Conservation (phyloP, 2,329 filamentous ascomycete species). For the Ampelomyces quisqualis region DNA sequence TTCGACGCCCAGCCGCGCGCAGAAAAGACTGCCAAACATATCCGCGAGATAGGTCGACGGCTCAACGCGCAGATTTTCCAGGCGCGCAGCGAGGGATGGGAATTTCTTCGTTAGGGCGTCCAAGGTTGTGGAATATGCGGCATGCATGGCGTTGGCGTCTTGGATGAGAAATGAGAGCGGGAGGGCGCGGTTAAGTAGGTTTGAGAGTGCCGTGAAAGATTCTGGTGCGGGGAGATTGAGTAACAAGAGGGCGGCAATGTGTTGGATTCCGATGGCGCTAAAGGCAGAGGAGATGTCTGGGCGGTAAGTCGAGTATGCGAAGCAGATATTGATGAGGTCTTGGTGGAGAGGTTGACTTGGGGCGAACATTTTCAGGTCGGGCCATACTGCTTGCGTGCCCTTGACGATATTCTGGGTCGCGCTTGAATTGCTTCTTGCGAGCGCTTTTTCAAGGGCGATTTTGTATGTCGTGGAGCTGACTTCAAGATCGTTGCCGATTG, state of each 20-base stretch:
- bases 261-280: constrained; percentile 67
- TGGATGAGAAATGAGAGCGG: constrained; percentile 73
- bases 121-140: constrained; percentile 68
- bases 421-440: constrained; percentile 54
- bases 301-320: constrained; percentile 79
- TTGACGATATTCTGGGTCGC: constrained; percentile 41
- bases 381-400: constrained; percentile 68
- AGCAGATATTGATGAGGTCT: constrained; percentile 69
- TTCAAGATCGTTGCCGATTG: constrained; percentile 72
- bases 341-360: constrained; percentile 66
- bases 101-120: constrained; percentile 67
- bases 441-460: constrained; percentile 68
- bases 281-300: constrained; percentile 70
- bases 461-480: constrained; percentile 67
- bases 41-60: constrained; percentile 56
- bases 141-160: constrained; percentile 67
- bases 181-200: constrained; percentile 73
- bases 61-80: constrained; percentile 48
- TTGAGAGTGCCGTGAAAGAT: constrained; percentile 71
- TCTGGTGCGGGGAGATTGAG: constrained; percentile 67
- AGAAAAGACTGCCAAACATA: constrained; percentile 65
- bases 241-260: constrained; percentile 70
- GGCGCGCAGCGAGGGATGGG: constrained; percentile 63
- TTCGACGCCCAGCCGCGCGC: constrained; percentile 64
- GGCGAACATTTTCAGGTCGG: constrained; percentile 72